Evolutionary conservation across 2,329 filamentous ascomycete species (phyloP).

Genomic region (Talaromyces sp.): DNA sequence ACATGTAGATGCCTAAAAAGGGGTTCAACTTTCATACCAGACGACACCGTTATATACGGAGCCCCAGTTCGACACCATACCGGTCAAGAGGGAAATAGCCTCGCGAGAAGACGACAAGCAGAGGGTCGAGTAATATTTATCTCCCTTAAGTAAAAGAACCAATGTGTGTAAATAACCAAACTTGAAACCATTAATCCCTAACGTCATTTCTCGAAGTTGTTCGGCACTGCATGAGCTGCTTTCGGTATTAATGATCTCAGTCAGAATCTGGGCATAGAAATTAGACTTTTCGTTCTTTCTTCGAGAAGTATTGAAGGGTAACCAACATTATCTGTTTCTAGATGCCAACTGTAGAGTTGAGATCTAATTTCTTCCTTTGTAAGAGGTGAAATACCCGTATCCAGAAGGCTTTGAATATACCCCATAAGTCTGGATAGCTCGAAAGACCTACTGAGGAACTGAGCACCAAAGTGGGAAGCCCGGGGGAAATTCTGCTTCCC

Average conservation of each 20-base stretch:
- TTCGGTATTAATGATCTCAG: neutral
- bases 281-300: too few relatives aligned
- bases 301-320: too few relatives aligned
- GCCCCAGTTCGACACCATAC: conserved; percentile 14
- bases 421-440: neutral
- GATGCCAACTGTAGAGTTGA: neutral
- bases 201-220: neutral
- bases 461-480: neutral
- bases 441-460: neutral
- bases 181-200: neutral
- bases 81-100: conserved; percentile 11
- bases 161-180: neutral
- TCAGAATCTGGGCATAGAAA: neutral
- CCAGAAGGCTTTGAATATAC: neutral
- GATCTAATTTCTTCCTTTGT: neutral
- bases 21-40: conserved; percentile 9
- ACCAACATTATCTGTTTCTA: neutral
- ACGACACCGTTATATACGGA: conserved; percentile 15
- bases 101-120: conserved; percentile 13
- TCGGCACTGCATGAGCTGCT: neutral
- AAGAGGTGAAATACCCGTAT: neutral
- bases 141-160: neutral
- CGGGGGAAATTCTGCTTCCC: neutral
- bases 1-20: neutral
- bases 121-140: neutral